Evolutionary conservation across 495 filamentous ascomycete genomes (phyloP), one percentile per base, ranked within the genome.

Genomic region (Filosporella fistucella): DNA sequence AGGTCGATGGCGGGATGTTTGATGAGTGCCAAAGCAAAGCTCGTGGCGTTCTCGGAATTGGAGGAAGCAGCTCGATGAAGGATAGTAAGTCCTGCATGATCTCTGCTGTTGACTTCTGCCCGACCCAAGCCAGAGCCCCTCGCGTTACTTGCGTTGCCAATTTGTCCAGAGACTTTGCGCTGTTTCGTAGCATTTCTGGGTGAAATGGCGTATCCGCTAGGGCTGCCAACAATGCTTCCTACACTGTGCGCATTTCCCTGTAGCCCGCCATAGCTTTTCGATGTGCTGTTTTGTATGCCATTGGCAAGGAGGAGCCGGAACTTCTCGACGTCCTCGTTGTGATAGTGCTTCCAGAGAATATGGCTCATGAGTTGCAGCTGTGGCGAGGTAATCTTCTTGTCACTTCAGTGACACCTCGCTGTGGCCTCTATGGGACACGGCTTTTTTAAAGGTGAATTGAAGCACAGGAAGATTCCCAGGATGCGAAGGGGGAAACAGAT

Each of bases 271-370:
- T 59, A 50, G 61, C 64, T 69, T 70, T 55, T 60, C 35, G 63
- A 63, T 61, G 64, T 45, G 63, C 73, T 67, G 55, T 72, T 68
- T 66, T 54, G 62, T 59, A 77, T 69, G 63, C 80, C 76, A 57
- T 76, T 78, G 57, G 81, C 80, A 70, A 97, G 77, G 56, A 90
- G 75, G 66, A 82, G 82, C 70, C 83, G 81, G 72, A 98, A 97
- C 61, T 68, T 81, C 59, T 91, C 89, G 74, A 91, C 85, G 74
- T 98, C 89, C 82, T 96, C 86, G 77, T 95, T 85, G 69, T 91
- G 84, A 64, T 89, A 98, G 66, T 77, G 88, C 72, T 88, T 87
- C 91, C 93, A 96, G 63, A 98, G 81, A 73, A 86, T 81, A 70
- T 85, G 84, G 78, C 86, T 96, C 94, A 97, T 98, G 82, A 83